A percentile compares a stretch with the other conserved stretches of the same genome.
These are phyloP conservation scores for Penicillium oxalicum DNA, from an alignment of 2,329 filamentous ascomycete species.

Conservation along the genomic window DNA sequence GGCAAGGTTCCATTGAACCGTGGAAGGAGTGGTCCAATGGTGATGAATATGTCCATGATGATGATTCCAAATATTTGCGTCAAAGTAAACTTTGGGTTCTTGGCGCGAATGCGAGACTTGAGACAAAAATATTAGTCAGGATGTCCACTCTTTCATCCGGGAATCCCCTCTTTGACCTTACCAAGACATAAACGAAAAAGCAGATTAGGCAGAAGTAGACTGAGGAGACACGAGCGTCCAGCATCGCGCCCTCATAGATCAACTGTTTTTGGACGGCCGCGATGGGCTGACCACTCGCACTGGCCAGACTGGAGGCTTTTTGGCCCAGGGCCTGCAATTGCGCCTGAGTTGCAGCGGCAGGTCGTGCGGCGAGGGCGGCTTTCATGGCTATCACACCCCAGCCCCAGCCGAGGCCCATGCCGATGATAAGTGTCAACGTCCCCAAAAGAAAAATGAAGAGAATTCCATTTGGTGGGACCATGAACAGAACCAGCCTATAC, in stretches of 20 bases:
- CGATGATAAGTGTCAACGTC: slow-evolving; percentile 40
- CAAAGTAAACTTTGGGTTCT: slow-evolving; percentile 43
- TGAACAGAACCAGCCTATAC: slow-evolving; percentile 37
- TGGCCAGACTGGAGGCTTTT: slow-evolving; percentile 28
- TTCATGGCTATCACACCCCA: slow-evolving; percentile 49
- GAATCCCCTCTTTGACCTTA: slow-evolving; percentile 4
- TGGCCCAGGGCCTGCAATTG: slow-evolving; percentile 32
- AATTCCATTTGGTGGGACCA: slow-evolving; percentile 44
- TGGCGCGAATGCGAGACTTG: slow-evolving; percentile 40
- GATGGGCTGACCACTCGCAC: slow-evolving; percentile 24
- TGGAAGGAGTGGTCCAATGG: slow-evolving; percentile 40
- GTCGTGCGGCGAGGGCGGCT: slow-evolving; percentile 41
- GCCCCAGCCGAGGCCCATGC: slow-evolving; percentile 46
- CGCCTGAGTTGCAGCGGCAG: slow-evolving; percentile 35
- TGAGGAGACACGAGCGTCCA: slow-evolving; percentile 43
- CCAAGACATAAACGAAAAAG: slow-evolving; percentile 42
- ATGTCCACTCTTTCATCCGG: not conserved
- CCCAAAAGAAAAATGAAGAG: slow-evolving; percentile 44
- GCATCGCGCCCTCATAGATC: slow-evolving; percentile 43
- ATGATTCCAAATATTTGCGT: slow-evolving; percentile 46
- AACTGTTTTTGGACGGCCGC: slow-evolving; percentile 32
- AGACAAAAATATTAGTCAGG: not conserved
- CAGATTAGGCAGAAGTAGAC: slow-evolving; percentile 36
- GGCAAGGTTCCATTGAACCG: slow-evolving; percentile 39
- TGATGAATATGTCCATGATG: slow-evolving; percentile 43